A percentile compares a stretch with the other conserved stretches of the same genome.
Conservation (phyloP, 179 eudicot species). For the Patellifolia procumbens region DNA sequence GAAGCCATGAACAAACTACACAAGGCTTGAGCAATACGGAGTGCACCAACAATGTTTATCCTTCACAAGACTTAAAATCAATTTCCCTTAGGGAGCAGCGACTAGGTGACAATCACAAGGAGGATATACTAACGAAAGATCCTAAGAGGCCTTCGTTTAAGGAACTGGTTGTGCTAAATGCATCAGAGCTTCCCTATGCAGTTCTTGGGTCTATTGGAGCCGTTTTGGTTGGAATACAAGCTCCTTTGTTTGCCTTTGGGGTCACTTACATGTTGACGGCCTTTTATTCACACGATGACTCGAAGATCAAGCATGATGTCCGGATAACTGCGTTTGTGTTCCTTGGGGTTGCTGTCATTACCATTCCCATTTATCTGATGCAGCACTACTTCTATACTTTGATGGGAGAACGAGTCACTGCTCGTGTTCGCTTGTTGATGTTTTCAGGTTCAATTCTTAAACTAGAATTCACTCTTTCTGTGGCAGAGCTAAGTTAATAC, state of each 20-base stretch:
- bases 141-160: slow-evolving; percentile 41
- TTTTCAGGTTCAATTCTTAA: slow-evolving; percentile 56
- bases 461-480: background rate
- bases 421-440: slow-evolving; percentile 56
- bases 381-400: slow-evolving; percentile 62
- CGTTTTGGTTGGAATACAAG: slow-evolving; percentile 55
- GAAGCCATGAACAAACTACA: slow-evolving; percentile 1
- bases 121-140: background rate
- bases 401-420: slow-evolving; percentile 72
- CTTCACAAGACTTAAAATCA: slow-evolving; percentile 22
- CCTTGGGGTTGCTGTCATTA: slow-evolving; percentile 46
- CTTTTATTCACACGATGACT: slow-evolving; percentile 50
- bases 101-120: background rate
- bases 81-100: slow-evolving; percentile 18
- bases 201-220: slow-evolving; percentile 64
- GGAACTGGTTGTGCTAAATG: slow-evolving; percentile 53
- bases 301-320: slow-evolving; percentile 47
- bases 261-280: slow-evolving; percentile 57
- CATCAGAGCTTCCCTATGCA: slow-evolving; percentile 61
- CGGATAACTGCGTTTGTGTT: slow-evolving; percentile 39
- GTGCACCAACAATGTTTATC: background rate
- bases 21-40: slow-evolving; percentile 15
- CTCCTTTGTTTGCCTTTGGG: slow-evolving; percentile 67
- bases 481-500: background rate
- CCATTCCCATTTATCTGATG: slow-evolving; percentile 53